Conservation (phyloP, 371 early-diverging fungal species). For the Syncephalastrum racemosum region DNA sequence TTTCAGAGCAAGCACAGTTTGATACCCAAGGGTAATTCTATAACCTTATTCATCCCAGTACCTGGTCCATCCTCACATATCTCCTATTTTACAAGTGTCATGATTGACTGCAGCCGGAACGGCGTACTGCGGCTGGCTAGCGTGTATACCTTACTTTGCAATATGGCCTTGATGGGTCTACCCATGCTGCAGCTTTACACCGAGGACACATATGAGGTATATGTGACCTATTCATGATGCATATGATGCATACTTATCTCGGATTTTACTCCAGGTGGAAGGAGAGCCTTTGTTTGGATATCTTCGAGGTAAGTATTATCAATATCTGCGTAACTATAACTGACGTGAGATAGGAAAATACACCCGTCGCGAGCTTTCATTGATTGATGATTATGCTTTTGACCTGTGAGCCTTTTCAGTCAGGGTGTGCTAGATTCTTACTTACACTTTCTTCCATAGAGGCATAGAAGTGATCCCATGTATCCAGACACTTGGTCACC, state of each 20-base stretch:
- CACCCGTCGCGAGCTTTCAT: slow-evolving; percentile 63
- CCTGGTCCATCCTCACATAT: not conserved
- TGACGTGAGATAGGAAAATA: slow-evolving; percentile 53
- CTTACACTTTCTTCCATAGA: slow-evolving; percentile 17
- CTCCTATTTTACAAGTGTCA: slow-evolving; percentile 44
- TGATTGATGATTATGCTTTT: slow-evolving; percentile 78
- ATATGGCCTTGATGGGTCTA: slow-evolving; percentile 79
- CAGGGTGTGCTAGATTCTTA: not conserved
- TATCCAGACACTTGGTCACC: slow-evolving; percentile 88
- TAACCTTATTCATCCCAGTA: too few relatives aligned
- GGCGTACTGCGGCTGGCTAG: slow-evolving; percentile 67
- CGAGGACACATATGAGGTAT: slow-evolving; percentile 80
- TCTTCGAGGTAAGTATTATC: slow-evolving; percentile 52
- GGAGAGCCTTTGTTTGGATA: slow-evolving; percentile 89
- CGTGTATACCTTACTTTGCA: slow-evolving; percentile 64
- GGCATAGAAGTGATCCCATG: slow-evolving; percentile 90
- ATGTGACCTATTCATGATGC: not conserved
- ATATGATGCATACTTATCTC: not conserved
- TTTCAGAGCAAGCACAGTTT: slow-evolving; percentile 66
- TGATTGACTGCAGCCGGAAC: slow-evolving; percentile 87
- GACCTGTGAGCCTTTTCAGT: slow-evolving; percentile 43
- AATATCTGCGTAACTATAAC: not conserved
- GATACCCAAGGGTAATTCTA: slow-evolving; percentile 61
- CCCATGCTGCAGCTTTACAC: slow-evolving; percentile 88
- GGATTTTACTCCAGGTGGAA: slow-evolving; percentile 34